Evolutionary conservation across 2,329 filamentous ascomycete genomes (phyloP).

Genomic region (Plenodomus biglobosus): DNA sequence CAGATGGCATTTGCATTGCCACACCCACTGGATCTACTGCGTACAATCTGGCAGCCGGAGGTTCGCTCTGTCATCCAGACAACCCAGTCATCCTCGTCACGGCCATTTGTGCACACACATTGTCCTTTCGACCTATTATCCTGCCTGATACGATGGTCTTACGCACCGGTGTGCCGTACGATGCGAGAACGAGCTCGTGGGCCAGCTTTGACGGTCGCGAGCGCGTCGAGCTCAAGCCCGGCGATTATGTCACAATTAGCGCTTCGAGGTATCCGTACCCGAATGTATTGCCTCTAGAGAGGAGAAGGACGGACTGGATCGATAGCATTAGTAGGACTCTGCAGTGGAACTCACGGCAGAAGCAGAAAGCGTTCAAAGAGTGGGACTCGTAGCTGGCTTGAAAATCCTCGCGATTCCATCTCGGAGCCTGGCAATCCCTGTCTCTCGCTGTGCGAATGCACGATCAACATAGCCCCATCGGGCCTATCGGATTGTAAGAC

Average conservation of each 20-base stretch:
- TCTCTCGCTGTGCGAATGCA: too few species aligned
- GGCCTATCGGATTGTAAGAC: too few species aligned
- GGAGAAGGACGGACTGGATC: constrained; percentile 76
- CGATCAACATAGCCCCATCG: too few species aligned
- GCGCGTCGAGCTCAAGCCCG: constrained; percentile 69
- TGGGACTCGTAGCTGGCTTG: constrained; percentile 31
- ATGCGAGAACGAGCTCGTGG: constrained; percentile 86
- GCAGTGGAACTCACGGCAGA: constrained; percentile 78
- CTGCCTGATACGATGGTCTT: constrained; percentile 94
- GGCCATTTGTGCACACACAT: constrained; percentile 89
- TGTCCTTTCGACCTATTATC: constrained; percentile 95
- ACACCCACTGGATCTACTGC: constrained; percentile 94
- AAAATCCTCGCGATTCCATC: too few species aligned
- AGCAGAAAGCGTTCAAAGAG: constrained; percentile 61
- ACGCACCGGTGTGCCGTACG: constrained; percentile 90
- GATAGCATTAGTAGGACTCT: constrained; percentile 78
- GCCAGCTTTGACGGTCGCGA: constrained; percentile 97
- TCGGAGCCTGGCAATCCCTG: too few species aligned
- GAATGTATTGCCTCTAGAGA: constrained; percentile 68
- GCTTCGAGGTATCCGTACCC: constrained; percentile 81
- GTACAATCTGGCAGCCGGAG: constrained; percentile 94
- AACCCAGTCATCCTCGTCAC: constrained; percentile 95
- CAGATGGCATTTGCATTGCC: constrained; percentile 89
- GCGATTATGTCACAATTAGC: constrained; percentile 83
- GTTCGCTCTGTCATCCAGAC: constrained; percentile 90